Percentiles rank a stretch among this genome's conserved stretches.
These are phyloP conservation scores for Xylaria palmicola DNA, from an alignment of 495 filamentous ascomycete genomes.

Conservation along the genomic window DNA sequence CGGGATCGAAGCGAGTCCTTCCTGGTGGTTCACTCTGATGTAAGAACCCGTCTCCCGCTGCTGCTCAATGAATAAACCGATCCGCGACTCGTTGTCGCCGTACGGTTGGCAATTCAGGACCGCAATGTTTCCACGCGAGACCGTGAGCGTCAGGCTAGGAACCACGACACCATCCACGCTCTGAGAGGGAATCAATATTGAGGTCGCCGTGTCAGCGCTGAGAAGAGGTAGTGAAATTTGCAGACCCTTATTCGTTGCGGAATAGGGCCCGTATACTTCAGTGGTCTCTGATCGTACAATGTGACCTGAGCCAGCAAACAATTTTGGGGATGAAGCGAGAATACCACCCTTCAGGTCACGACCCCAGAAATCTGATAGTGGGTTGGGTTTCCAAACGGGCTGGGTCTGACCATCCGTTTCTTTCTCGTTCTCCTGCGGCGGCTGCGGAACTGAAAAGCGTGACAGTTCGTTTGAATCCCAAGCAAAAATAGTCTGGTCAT, in stretches of 20 bases:
- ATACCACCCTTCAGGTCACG: background rate
- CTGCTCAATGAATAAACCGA: conserved; percentile 7
- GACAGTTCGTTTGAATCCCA: background rate
- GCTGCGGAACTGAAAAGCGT: too few relatives aligned
- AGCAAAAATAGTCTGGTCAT: conserved; percentile 16
- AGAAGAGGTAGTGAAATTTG: conserved; percentile 11
- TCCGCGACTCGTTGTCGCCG: background rate
- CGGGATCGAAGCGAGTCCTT: background rate
- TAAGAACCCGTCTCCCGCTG: background rate
- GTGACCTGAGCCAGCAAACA: background rate
- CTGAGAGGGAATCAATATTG: background rate
- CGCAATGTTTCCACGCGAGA: background rate
- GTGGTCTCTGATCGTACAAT: background rate
- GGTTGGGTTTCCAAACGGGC: background rate
- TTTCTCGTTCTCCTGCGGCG: conserved; percentile 24
- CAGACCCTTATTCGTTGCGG: conserved; percentile 7
- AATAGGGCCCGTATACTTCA: background rate
- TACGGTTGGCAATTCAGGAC: conserved; percentile 4
- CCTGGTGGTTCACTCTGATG: background rate
- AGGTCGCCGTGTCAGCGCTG: background rate
- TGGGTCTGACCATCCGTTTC: conserved; percentile 15
- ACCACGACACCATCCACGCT: background rate
- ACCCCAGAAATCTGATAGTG: too few relatives aligned
- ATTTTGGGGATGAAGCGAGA: background rate
- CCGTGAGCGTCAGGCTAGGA: background rate